Evolutionary conservation across 495 filamentous ascomycete genomes (phyloP), one percentile per base, ranked within the genome.

Genomic region (Penicillium daleae): DNA sequence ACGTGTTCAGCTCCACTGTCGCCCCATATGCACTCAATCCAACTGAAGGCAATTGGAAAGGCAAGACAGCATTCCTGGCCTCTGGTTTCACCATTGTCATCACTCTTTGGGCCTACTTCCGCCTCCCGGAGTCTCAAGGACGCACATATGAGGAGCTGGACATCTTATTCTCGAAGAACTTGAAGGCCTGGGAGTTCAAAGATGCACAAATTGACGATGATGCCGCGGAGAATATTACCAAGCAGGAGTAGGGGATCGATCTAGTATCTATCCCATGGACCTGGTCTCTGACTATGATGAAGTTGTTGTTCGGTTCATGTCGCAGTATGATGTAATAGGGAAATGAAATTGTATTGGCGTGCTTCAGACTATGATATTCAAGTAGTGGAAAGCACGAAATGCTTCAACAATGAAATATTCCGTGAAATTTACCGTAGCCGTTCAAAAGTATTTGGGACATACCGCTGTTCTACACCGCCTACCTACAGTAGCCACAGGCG

Each of bases 141-240:
- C 51, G 51, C 10, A 54, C 51, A 13, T 54, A 54, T 9, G 51
- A 54, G 31, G 51, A 54, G 29, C 17, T 54, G 17, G 51, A 54
- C 19, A 54, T 54, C 17, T 54, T 54, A 13, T 54, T 54, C 51
- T 33, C 51, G 31, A 54, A 35, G 29, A 33, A 54, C 27, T 12
- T 54, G 51, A 54, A 54, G 51, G 51, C 51, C 9, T 29, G 51
- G 24, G 51, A 54, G 19, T 54, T 54, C 51, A 54, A 54, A 24
- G 27, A 54, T 35, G 51, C 51, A 6, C 27, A 26, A 12, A n/a
- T 54, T 6, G 51, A 54, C 27, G 51, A 54, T 12, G 51, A 46
- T 24, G 42, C 42, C 6, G 42, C 42, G 17, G 42, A 46, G 4
- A 24, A 15, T 12, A 24, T 46, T 22, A 46, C 42, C 6, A 46